Evolutionary conservation across 768 basidiomycete species (phyloP).

Genomic region (Cyclocybe cylindracea): DNA sequence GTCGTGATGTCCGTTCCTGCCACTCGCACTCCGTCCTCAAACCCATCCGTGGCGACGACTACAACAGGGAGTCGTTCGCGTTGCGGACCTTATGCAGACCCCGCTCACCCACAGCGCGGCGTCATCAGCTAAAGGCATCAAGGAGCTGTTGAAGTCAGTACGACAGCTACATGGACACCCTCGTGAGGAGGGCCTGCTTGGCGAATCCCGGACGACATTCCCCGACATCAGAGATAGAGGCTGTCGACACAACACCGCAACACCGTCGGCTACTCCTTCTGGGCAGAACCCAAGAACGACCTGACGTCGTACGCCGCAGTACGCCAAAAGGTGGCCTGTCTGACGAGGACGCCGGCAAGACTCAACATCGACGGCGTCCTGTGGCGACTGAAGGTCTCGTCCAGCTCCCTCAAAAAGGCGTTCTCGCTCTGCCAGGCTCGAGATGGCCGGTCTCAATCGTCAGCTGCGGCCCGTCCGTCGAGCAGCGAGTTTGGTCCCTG

Average conservation of each 20-base stretch:
- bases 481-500: too few relatives aligned
- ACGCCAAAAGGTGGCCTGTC: conserved; percentile 7
- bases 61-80: not conserved
- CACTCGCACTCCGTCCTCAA: conserved; percentile 2
- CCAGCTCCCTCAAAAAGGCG: not conserved
- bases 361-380: too few relatives aligned
- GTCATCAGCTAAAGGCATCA: conserved; percentile 6
- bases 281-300: conserved; percentile 8
- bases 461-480: too few relatives aligned
- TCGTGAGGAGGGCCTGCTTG: not conserved
- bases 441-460: too few relatives aligned
- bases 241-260: conserved; percentile 2
- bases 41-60: conserved; percentile 4
- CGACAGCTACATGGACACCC: not conserved
- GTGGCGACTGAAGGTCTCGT: conserved; percentile 1
- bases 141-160: conserved; percentile 1
- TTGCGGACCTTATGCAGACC: too few relatives aligned
- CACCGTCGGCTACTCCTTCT: conserved; percentile 6
- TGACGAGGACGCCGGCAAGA: not conserved
- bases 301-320: not conserved
- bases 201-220: not conserved
- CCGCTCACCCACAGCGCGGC: conserved; percentile 1
- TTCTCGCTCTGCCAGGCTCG: too few relatives aligned
- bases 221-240: conserved; percentile 8
- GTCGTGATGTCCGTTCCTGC: conserved; percentile 11